Percentiles rank a stretch among this genome's conserved stretches.
These are phyloP conservation scores for Lecanicillium sp. DNA, from an alignment of 2,329 filamentous ascomycete species.

Conservation along the genomic window DNA sequence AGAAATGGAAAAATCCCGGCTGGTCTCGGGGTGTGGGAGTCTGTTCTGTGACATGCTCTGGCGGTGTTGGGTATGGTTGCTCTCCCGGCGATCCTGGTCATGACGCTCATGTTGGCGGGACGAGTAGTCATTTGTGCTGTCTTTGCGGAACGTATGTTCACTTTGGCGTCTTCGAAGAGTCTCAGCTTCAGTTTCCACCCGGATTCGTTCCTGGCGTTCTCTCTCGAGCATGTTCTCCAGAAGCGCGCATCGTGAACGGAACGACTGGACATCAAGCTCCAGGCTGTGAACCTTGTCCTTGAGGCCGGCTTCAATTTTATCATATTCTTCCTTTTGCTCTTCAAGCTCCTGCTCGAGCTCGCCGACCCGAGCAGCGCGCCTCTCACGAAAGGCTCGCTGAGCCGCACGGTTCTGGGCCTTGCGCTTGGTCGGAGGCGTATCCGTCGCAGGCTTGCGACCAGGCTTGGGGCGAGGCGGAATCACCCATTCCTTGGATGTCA, in stretches of 20 bases:
- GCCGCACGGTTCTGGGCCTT: conserved; percentile 92
- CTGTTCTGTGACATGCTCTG: conserved; percentile 20
- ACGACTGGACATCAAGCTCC: conserved; percentile 58
- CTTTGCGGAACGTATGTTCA: conserved; percentile 18
- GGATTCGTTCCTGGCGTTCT: conserved; percentile 41
- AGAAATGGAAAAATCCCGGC: conserved; percentile 44
- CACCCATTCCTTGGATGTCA: conserved; percentile 80
- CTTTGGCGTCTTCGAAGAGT: conserved; percentile 22
- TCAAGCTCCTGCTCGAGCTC: conserved; percentile 63
- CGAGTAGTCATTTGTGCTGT: conserved; percentile 13
- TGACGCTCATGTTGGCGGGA: conserved; percentile 1
- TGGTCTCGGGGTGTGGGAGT: conserved; percentile 18
- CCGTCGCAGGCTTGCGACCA: conserved; percentile 85
- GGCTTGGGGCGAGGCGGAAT: conserved; percentile 80
- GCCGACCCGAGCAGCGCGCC: conserved; percentile 75
- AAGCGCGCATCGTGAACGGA: conserved; percentile 51
- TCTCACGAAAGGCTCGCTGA: conserved; percentile 82
- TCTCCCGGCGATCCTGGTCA: conserved; percentile 17
- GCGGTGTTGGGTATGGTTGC: conserved; percentile 15
- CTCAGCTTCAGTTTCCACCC: conserved; percentile 32
- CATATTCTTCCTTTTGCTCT: conserved; percentile 47
- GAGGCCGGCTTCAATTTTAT: conserved; percentile 48
- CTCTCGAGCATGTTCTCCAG: conserved; percentile 56
- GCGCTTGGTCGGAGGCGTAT: conserved; percentile 85
- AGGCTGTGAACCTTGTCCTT: conserved; percentile 49